These are phyloP conservation scores for Diaporthe sp. DNA, from an alignment of 2,329 filamentous ascomycete genomes.

Conservation along the genomic window DNA sequence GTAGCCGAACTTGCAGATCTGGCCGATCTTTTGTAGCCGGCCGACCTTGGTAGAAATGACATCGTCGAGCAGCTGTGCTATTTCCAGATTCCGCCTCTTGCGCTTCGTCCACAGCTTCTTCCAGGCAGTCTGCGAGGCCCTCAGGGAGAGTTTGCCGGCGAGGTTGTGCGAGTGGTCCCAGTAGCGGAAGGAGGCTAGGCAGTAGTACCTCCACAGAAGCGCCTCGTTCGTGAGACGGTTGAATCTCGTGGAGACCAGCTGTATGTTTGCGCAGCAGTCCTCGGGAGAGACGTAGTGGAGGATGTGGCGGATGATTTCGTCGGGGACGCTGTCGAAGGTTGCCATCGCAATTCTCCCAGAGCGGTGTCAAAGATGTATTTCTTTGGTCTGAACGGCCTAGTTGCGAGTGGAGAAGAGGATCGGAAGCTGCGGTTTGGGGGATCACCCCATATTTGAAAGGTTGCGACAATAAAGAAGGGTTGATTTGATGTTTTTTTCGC, in stretches of 20 bases:
- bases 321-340: constrained; percentile 71
- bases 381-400: neutral
- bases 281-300: constrained; percentile 73
- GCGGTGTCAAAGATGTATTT: neutral
- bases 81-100: constrained; percentile 64
- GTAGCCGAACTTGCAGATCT: constrained; percentile 81
- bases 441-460: neutral
- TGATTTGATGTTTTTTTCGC: constrained; percentile 2
- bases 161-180: constrained; percentile 81
- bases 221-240: constrained; percentile 77
- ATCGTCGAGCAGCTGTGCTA: constrained; percentile 71
- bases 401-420: neutral
- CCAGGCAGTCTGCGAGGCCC: constrained; percentile 77
- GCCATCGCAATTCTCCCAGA: constrained; percentile 46
- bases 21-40: constrained; percentile 77
- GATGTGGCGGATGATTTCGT: constrained; percentile 88
- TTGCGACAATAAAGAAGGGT: constrained; percentile 6
- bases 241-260: constrained; percentile 73
- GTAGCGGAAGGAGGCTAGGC: constrained; percentile 75
- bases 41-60: constrained; percentile 80
- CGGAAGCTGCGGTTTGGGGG: neutral
- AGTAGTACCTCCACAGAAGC: constrained; percentile 85
- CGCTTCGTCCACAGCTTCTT: constrained; percentile 75
- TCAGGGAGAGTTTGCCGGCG: constrained; percentile 64
- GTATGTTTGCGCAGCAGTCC: constrained; percentile 64